Evolutionary conservation across 768 basidiomycete species (phyloP).

Genomic region (Leucocoprinus sp.): DNA sequence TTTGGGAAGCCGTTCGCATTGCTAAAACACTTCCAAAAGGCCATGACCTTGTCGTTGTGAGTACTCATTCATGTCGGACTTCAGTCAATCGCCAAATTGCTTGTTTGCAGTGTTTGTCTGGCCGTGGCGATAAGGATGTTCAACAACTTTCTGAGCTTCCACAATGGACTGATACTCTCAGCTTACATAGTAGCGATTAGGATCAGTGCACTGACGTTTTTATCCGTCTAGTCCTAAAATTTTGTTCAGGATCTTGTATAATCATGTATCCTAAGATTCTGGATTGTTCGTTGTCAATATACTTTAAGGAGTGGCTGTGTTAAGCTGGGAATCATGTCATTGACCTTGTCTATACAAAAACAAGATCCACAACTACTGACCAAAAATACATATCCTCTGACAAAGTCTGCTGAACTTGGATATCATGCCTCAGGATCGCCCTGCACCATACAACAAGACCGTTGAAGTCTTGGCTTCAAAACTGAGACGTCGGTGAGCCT

Average conservation of each 20-base stretch:
- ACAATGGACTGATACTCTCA: slow-evolving; percentile 88
- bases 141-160: slow-evolving; percentile 94
- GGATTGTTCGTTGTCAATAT: too few relatives aligned
- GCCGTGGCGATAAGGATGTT: slow-evolving; percentile 97
- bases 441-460: slow-evolving; percentile 38
- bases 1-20: slow-evolving; percentile 84
- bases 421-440: slow-evolving; percentile 33
- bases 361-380: too few relatives aligned
- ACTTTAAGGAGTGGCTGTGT: slow-evolving; percentile 9
- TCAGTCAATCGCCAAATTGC: slow-evolving; percentile 7
- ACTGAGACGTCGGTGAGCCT: slow-evolving; percentile 59
- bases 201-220: too few relatives aligned
- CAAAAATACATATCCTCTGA: not conserved
- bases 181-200: slow-evolving; percentile 86
- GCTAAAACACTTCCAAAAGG: slow-evolving; percentile 83
- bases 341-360: too few relatives aligned
- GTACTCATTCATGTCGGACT: slow-evolving; percentile 22
- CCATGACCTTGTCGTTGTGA: slow-evolving; percentile 81
- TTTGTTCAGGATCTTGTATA: too few relatives aligned
- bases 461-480: slow-evolving; percentile 67
- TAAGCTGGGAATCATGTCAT: not conserved
- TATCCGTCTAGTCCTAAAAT: too few relatives aligned
- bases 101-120: slow-evolving; percentile 69
- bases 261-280: not conserved
- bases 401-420: slow-evolving; percentile 4